Percentiles rank a stretch among this genome's conserved stretches.
Conservation (phyloP, 371 early-diverging fungal species). For the Mortierella sp. region DNA sequence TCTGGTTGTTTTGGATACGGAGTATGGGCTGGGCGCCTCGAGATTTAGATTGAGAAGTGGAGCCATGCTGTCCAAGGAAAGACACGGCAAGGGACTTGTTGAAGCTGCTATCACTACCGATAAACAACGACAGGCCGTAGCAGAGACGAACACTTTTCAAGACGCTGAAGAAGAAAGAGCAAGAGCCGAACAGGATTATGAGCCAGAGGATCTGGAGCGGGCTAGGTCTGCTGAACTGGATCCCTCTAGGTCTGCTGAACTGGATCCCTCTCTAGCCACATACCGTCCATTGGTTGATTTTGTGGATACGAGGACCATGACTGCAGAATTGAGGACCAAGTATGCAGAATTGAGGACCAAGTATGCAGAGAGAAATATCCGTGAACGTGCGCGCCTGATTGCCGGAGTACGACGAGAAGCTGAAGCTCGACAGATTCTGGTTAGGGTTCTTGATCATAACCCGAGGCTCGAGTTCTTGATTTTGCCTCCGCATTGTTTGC, state of each 20-base stretch:
- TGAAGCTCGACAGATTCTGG: not conserved
- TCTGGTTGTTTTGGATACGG: not conserved
- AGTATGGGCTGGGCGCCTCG: not conserved
- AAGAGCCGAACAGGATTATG: not conserved
- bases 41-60: not conserved
- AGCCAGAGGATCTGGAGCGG: not conserved
- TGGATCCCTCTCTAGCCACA: no score
- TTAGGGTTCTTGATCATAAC: not conserved
- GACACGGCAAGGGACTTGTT: not conserved
- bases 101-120: not conserved
- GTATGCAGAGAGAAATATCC: not conserved
- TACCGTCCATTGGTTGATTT: no score
- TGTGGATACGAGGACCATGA: not conserved
- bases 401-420: not conserved
- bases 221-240: no score
- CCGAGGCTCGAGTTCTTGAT: not conserved
- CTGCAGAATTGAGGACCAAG: no score
- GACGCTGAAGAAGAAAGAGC: not conserved
- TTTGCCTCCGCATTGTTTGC: not conserved
- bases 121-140: not conserved
- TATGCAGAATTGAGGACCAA: not conserved
- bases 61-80: not conserved
- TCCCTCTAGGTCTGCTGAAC: no score
- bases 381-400: not conserved
- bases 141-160: not conserved